These are phyloP conservation scores for Phylloporus sp. DNA, from an alignment of 768 basidiomycete species.

Conservation along the genomic window DNA sequence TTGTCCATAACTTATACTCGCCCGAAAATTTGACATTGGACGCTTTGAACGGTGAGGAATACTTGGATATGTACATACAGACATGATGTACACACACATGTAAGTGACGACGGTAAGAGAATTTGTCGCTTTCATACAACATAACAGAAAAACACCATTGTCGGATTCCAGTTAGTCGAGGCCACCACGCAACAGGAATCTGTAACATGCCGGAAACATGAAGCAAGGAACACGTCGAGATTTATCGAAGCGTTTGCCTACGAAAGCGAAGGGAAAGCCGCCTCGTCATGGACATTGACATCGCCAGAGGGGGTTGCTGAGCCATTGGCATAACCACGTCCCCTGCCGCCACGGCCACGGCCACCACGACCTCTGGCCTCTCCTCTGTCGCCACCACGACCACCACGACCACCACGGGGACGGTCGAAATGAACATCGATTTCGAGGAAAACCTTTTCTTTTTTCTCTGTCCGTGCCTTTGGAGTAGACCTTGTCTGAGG, in stretches of 20 bases:
- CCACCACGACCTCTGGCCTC: slow-evolving; percentile 46
- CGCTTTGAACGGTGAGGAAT: not conserved
- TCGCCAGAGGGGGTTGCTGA: slow-evolving; percentile 44
- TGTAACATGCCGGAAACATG: slow-evolving; percentile 6
- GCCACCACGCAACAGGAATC: slow-evolving; percentile 9
- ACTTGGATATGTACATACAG: slow-evolving; percentile 11
- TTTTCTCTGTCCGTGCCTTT: slow-evolving; percentile 74
- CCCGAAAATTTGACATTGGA: slow-evolving; percentile 14
- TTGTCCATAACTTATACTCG: no score
- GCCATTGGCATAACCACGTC: slow-evolving; percentile 42
- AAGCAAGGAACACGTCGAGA: slow-evolving; percentile 2
- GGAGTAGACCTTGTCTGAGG: slow-evolving; percentile 57
- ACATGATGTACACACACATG: slow-evolving; percentile 10
- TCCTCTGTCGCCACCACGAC: slow-evolving; percentile 46
- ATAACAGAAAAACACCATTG: slow-evolving; percentile 6
- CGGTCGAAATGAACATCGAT: slow-evolving; percentile 88
- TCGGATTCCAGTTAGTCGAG: slow-evolving; percentile 8
- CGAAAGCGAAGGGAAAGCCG: slow-evolving; percentile 86
- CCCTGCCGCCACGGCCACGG: slow-evolving; percentile 40
- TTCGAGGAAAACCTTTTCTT: slow-evolving; percentile 89
- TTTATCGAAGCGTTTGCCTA: slow-evolving; percentile 24
- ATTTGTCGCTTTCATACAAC: slow-evolving; percentile 16
- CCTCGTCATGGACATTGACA: slow-evolving; percentile 80
- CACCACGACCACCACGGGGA: slow-evolving; percentile 64
- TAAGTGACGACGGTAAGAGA: not conserved